Percentiles rank a stretch among this genome's conserved stretches.
Conservation (phyloP, 768 basidiomycete genomes). For the Lactifluus subvellereus region DNA sequence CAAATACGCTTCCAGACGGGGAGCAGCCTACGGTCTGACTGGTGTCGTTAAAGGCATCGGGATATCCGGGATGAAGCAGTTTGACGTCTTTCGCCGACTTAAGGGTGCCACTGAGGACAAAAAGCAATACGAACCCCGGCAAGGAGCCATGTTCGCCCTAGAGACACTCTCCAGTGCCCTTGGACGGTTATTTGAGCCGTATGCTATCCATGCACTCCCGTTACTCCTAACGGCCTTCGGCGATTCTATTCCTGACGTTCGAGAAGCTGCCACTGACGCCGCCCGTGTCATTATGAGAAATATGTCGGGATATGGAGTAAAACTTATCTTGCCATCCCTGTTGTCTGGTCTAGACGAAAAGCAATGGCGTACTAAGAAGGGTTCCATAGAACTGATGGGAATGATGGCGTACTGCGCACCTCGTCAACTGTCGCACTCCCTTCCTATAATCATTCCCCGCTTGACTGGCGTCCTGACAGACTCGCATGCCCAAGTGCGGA, state of each 20-base stretch:
- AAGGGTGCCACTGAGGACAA: conserved; percentile 81
- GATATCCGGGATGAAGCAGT: conserved; percentile 78
- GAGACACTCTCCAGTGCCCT: conserved; percentile 86
- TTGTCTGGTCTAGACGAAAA: conserved; percentile 93
- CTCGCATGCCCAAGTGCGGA: conserved; percentile 92
- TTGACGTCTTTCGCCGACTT: conserved; percentile 67
- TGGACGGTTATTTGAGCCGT: conserved; percentile 90
- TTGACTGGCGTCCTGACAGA: conserved; percentile 93
- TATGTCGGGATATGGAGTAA: conserved; percentile 91
- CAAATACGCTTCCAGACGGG: conserved; percentile 93
- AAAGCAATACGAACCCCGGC: conserved; percentile 77
- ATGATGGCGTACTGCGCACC: conserved; percentile 99
- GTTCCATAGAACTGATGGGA: conserved; percentile 92
- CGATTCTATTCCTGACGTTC: conserved; percentile 78
- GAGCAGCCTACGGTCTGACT: conserved; percentile 93
- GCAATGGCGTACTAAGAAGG: conserved; percentile 97
- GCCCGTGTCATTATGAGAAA: conserved; percentile 92
- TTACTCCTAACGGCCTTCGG: conserved; percentile 81
- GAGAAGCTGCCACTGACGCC: conserved; percentile 90
- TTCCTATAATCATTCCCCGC: conserved; percentile 96
- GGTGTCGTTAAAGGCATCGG: conserved; percentile 92
- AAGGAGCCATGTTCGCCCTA: conserved; percentile 92
- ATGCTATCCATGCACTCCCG: conserved; percentile 79
- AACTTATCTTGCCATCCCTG: conserved; percentile 86
- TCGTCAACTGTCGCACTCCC: conserved; percentile 85